A percentile compares a stretch with the other conserved stretches of the same genome.
Conservation (phyloP, 345 rosid species). For the Lagerstroemia speciosa region DNA sequence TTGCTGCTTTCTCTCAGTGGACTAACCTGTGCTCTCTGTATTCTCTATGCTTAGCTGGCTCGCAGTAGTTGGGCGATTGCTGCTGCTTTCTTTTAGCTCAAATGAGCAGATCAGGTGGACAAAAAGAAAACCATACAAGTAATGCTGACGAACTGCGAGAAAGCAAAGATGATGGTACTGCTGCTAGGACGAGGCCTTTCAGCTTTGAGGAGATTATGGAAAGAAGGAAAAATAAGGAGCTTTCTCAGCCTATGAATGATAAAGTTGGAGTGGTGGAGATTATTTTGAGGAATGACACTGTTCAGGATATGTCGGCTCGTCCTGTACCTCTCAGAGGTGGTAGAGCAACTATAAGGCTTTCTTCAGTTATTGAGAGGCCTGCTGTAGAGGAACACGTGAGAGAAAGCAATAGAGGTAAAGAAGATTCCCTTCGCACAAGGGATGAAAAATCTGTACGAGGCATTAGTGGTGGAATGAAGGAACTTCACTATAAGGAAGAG, state of each 20-base stretch:
- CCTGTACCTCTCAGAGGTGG: slow-evolving; percentile 23
- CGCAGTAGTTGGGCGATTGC: neutral
- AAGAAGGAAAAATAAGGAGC: slow-evolving; percentile 47
- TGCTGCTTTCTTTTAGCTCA: slow-evolving; percentile 9
- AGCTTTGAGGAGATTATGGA: slow-evolving; percentile 70
- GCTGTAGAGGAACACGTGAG: slow-evolving; percentile 24
- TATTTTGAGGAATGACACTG: slow-evolving; percentile 11
- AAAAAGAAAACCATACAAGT: slow-evolving; percentile 30
- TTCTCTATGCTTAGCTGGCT: neutral
- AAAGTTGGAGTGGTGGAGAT: slow-evolving; percentile 18
- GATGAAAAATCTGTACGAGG: slow-evolving; percentile 13
- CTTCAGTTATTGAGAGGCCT: slow-evolving; percentile 18
- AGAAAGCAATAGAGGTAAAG: slow-evolving; percentile 6
- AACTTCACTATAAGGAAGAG: slow-evolving; percentile 8
- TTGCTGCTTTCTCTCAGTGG: neutral
- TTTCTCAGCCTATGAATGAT: slow-evolving; percentile 30
- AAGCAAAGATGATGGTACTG: slow-evolving; percentile 38
- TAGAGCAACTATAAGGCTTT: slow-evolving; percentile 21
- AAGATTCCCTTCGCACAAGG: neutral
- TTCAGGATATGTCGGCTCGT: slow-evolving; percentile 26
- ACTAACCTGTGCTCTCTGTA: neutral
- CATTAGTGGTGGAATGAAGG: neutral
- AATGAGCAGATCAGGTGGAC: slow-evolving; percentile 47
- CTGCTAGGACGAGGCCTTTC: slow-evolving; percentile 88
- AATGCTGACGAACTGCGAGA: slow-evolving; percentile 16